phyloP scores from a whole-genome alignment of 345 rosid genomes.

The Rhodomyrtus tomentosa region DNA sequence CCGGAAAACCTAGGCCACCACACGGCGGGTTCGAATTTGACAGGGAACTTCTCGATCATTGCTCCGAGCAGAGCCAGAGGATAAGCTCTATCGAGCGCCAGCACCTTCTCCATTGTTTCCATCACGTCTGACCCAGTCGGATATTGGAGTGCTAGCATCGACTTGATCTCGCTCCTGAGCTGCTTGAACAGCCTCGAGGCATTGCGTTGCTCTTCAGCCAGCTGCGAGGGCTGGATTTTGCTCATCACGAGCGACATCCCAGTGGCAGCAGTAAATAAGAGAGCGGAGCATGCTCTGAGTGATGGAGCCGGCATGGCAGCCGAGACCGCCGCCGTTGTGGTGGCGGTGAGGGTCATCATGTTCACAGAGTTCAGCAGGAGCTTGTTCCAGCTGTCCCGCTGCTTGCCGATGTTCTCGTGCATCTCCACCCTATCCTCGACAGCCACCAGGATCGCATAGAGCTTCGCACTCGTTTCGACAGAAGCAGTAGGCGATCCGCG shows the following conservation, averaged over 20 bases:
- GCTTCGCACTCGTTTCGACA: neutral
- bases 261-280: constrained; percentile 19
- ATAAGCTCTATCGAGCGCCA: constrained; percentile 24
- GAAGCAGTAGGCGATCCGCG: neutral
- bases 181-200: constrained; percentile 20
- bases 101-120: constrained; percentile 9
- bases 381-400: constrained; percentile 57
- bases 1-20: constrained; percentile 17
- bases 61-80: constrained; percentile 29
- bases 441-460: constrained; percentile 38
- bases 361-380: constrained; percentile 51
- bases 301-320: neutral
- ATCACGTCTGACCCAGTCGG: constrained; percentile 7
- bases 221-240: constrained; percentile 33
- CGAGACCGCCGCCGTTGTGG: constrained; percentile 8
- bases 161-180: constrained; percentile 8
- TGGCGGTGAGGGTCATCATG: constrained; percentile 51
- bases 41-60: constrained; percentile 26
- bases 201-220: constrained; percentile 31
- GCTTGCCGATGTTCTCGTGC: constrained; percentile 57
- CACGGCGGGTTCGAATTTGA: constrained; percentile 10
- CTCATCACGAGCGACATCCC: constrained; percentile 20
- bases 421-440: constrained; percentile 56
- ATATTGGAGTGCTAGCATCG: constrained; percentile 3
- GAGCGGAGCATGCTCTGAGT: neutral